Evolutionary conservation across 2,329 filamentous ascomycete genomes (phyloP), one percentile per base, ranked within the genome.

Genomic region (Cyphellophora europaea): DNA sequence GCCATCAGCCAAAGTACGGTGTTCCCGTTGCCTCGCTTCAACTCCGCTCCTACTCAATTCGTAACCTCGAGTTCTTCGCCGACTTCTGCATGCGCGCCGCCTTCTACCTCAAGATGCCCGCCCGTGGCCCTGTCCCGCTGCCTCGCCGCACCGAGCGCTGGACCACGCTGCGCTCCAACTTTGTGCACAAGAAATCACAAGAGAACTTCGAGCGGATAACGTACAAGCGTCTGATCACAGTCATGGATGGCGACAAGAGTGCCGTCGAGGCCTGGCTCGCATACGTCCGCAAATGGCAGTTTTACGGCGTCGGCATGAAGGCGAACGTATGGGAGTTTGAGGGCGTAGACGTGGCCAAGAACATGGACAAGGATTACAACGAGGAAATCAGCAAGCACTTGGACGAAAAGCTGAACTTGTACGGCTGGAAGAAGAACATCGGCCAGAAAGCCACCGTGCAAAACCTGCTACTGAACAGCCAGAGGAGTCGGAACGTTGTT

Each of bases 231-330:
- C 59, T 95, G 51, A 87, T 98, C 34, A 87, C 94, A 61, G 91
- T 98, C 53, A 81, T 85, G 47, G 91, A 96, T 53, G 91, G 87
- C 1, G 72, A 95, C 52, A 79, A 87, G 1, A 85, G 95, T 56
- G 80, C 78, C 1, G 87, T 98, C 21, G 82, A 93, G 59, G 61
- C 88, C 17, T 98, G 91, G 91, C 66, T 98, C 39, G 87, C 86
- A 0, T 96, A 93, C 55, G 59, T 98, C 54, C 76, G 83, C 53
- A 93, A 93, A 62, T 82, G 95, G 55, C 84, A 87, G 27, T 93
- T 91, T 57, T 84, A 93, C 49, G 91, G 91, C n/a, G 80, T 96
- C 27, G 91, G 91, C 51, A 93, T 98, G 87, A 98, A 98, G 71
- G 91, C 91, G 35, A 95, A 98, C 57, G 74, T 96, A 32, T 98